Evolutionary conservation across 2,329 filamentous ascomycete genomes (phyloP).

Genomic region (Blumeria graminis): DNA sequence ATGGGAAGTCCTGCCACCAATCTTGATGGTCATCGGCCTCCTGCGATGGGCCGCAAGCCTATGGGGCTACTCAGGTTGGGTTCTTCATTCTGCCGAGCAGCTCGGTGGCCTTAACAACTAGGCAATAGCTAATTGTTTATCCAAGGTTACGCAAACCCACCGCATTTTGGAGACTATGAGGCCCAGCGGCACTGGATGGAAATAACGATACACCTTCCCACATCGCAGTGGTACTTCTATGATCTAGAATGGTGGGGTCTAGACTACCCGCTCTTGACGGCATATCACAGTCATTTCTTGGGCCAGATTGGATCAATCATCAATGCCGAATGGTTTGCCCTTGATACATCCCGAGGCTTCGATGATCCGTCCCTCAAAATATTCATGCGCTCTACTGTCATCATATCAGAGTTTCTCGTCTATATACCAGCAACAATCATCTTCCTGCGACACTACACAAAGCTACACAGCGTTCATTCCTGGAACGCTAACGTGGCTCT

Average conservation of each 20-base stretch:
- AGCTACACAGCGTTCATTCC: conserved; percentile 47
- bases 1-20: conserved; percentile 76
- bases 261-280: conserved; percentile 91
- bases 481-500: conserved; percentile 74
- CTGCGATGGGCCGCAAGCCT: conserved; percentile 83
- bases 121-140: background rate
- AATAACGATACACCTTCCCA: conserved; percentile 64
- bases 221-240: conserved; percentile 95
- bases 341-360: conserved; percentile 58
- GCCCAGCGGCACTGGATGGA: conserved; percentile 99
- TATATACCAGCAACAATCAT: conserved; percentile 71
- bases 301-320: conserved; percentile 65
- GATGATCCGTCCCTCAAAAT: conserved; percentile 66
- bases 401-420: conserved; percentile 73
- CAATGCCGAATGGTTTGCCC: conserved; percentile 65
- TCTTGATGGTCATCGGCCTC: conserved; percentile 72
- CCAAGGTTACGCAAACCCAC: conserved; percentile 51
- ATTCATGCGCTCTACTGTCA: conserved; percentile 84
- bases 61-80: conserved; percentile 81
- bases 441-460: conserved; percentile 61
- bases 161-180: conserved; percentile 93
- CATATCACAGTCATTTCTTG: conserved; percentile 93
- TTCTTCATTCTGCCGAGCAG: background rate
- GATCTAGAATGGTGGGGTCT: conserved; percentile 94
- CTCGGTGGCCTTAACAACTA: too few species aligned